A percentile compares a stretch with the other conserved stretches of the same genome.
Conservation (phyloP, 805 yeast species). For the Suhomyces xylopsoci region DNA sequence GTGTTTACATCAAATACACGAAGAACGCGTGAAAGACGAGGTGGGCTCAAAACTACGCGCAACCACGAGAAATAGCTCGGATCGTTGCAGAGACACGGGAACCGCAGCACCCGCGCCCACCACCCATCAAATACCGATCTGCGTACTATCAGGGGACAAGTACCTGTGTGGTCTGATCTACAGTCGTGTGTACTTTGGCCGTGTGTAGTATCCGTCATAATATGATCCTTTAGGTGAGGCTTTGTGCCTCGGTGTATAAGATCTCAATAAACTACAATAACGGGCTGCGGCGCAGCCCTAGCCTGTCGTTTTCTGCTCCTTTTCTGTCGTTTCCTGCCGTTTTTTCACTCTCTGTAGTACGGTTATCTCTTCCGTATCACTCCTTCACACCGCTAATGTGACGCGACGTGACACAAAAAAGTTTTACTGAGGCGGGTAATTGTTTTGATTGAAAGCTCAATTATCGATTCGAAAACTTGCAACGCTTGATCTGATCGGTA, state of each 20-base stretch:
- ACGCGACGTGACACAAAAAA: slow-evolving; percentile 6
- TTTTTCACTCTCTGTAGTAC: neutral
- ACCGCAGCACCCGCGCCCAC: no score
- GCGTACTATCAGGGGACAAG: no score
- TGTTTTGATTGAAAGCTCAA: neutral
- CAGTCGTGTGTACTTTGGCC: neutral
- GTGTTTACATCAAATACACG: neutral
- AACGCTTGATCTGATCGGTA: neutral
- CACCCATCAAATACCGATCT: no score
- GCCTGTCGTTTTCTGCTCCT: neutral
- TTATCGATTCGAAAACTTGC: neutral
- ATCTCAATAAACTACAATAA: neutral
- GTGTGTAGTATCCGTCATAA: neutral
- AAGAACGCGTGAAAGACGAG: neutral
- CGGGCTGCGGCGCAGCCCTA: neutral
- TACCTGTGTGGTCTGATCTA: neutral
- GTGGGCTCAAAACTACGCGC: neutral
- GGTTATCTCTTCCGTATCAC: neutral
- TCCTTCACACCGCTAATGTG: neutral
- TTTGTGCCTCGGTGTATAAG: neutral
- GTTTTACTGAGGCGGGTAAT: slow-evolving; percentile 4
- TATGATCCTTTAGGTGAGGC: neutral
- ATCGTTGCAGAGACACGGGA: no score
- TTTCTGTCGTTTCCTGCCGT: neutral
- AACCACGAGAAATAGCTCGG: neutral